Evolutionary conservation across 805 yeast genomes (phyloP).

Genomic region (Metschnikowia gelsemii): DNA sequence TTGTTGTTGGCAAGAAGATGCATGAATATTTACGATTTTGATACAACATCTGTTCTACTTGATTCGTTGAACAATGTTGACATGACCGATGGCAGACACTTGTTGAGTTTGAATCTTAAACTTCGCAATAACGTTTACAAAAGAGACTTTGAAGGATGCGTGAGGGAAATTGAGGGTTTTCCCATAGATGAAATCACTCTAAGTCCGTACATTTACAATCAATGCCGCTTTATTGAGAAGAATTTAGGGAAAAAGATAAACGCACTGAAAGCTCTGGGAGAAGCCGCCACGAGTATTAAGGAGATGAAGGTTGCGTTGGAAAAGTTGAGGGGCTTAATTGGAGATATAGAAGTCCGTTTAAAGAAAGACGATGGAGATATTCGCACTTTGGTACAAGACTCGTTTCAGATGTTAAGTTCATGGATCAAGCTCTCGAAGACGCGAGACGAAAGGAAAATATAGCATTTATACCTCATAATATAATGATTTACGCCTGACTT

Average conservation of each 20-base stretch:
- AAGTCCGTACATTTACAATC: conserved; percentile 36
- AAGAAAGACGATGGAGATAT: conserved; percentile 33
- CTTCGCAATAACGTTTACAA: conserved; percentile 25
- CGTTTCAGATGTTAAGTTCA: conserved; percentile 26
- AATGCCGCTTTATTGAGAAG: conserved; percentile 32
- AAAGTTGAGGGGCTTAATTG: conserved; percentile 32
- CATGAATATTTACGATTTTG: conserved; percentile 28
- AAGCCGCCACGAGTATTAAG: not conserved
- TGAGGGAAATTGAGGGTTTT: conserved; percentile 26
- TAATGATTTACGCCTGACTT: not conserved
- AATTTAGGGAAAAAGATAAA: conserved; percentile 11
- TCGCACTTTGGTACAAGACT: conserved; percentile 18
- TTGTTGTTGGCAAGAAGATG: conserved; percentile 31
- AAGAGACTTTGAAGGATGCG: conserved; percentile 23
- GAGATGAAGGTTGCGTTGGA: conserved; percentile 15
- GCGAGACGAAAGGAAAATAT: conserved; percentile 10
- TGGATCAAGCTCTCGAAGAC: conserved; percentile 25
- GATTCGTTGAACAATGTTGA: conserved; percentile 23
- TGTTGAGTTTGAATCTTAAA: conserved; percentile 27
- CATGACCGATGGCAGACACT: conserved; percentile 27
- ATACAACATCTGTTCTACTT: conserved; percentile 26
- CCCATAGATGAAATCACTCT: conserved; percentile 31
- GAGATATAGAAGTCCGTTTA: conserved; percentile 35
- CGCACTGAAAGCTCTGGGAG: not conserved
- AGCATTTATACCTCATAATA: not conserved